Percentiles rank a stretch among this genome's conserved stretches.
These are phyloP conservation scores for Gossypium trilobum DNA, from an alignment of 441 rosid genomes.

Conservation along the genomic window DNA sequence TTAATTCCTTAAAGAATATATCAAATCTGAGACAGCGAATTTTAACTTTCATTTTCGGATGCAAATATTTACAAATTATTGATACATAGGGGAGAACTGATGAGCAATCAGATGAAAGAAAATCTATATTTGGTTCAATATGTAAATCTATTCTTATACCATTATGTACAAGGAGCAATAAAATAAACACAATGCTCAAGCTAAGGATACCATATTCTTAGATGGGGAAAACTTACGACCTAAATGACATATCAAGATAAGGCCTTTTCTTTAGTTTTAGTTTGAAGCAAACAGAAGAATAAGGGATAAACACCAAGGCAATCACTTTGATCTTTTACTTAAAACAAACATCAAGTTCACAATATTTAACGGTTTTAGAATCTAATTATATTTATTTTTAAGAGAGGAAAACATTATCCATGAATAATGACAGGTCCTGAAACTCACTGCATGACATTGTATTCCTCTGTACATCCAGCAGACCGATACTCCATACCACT, in stretches of 20 bases:
- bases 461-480: slow-evolving; percentile 84
- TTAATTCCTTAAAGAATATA: background rate
- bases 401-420: background rate
- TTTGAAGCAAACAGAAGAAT: background rate
- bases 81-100: background rate
- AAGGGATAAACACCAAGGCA: background rate
- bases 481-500: slow-evolving; percentile 83
- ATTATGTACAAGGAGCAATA: background rate
- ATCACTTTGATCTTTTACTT: background rate
- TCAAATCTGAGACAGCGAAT: background rate
- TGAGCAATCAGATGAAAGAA: background rate
- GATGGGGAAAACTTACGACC: background rate
- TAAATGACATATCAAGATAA: background rate
- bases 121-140: background rate
- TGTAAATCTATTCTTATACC: background rate
- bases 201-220: background rate
- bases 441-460: slow-evolving; percentile 61
- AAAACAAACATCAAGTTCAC: background rate
- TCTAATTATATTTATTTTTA: background rate
- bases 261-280: background rate
- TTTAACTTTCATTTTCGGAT: background rate
- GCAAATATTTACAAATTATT: background rate
- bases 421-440: background rate
- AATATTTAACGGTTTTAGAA: background rate
- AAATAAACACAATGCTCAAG: background rate